Evolutionary conservation across 176 grass and related monocot species (phyloP).

Genomic region (Puccinellia tenuiflora): DNA sequence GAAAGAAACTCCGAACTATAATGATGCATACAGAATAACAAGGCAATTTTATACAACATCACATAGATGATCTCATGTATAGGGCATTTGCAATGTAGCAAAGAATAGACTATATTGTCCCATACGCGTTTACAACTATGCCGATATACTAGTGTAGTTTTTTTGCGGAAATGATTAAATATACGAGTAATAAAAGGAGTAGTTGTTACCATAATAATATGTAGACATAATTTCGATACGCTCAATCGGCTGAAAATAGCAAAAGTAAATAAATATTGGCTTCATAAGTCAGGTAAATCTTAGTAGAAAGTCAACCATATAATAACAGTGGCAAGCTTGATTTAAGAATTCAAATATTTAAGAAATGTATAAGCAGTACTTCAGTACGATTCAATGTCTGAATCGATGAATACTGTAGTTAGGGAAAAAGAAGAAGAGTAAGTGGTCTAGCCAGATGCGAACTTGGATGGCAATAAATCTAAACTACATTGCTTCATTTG

Average conservation of each 20-base stretch:
- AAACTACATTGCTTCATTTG: not conserved
- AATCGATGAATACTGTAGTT: not conserved
- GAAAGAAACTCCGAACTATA: not conserved
- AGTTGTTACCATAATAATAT: slow-evolving; percentile 68
- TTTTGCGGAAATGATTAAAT: not conserved
- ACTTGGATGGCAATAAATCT: not conserved
- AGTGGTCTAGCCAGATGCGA: not conserved
- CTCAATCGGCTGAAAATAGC: slow-evolving; percentile 67
- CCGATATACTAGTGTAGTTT: not conserved
- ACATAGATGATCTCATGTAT: not conserved
- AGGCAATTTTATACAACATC: not conserved
- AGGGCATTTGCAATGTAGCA: not conserved
- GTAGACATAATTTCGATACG: slow-evolving; percentile 82
- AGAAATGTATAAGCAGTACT: too few relatives aligned
- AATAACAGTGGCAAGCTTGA: not conserved
- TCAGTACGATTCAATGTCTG: not conserved
- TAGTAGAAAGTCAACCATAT: not conserved
- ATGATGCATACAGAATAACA: slow-evolving; percentile 11
- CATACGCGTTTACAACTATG: not conserved
- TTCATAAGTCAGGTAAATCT: not conserved
- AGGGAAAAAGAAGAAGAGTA: not conserved
- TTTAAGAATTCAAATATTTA: not conserved
- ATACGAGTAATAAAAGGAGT: not conserved
- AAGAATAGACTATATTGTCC: not conserved
- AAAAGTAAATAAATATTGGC: slow-evolving; percentile 10